Base-by-base conservation (phyloP, 192 early-diverging fungal species). In the Linnemannia elongata region DNA sequence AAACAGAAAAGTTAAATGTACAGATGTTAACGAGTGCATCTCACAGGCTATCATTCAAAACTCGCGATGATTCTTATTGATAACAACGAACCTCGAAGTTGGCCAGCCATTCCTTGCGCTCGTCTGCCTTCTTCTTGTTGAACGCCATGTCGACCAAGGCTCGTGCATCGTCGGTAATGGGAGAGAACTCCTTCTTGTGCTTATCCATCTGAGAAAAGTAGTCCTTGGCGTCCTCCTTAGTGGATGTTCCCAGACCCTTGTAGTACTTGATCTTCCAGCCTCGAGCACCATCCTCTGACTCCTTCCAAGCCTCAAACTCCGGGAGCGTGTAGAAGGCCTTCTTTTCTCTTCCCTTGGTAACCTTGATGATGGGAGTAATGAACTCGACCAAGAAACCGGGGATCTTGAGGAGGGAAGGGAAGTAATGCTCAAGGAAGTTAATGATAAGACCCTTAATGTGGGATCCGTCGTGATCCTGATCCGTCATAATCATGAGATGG, bases 391-490 rank as follows among this genome's bases (percentile, higher is more conserved):
- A 79, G 88, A 99, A 99, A 0, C 96, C 97, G 13, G 96, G 94
- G 42, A 98, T 93, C 82, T 96, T 94, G 76, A 99, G 89, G 57
- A 99, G 90, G 3, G 94, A 95, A 13, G 98, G 98, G 87, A 95
- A 99, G 89, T 96, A 95, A 69, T 96, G 94, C 89, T 99, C 98
- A 44, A 99, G 91, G 76, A 99, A 95, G 88, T 99, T 99, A 88
- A 99, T 95, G 30, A 99, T 93, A 9, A 99, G 92, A 30, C 98
- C 98, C 88, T 99, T 99, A 90, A 99, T 99, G 79, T 98, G 98
- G 33, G 96, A 97, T 38, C 97, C 97, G 80, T 98, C 97, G 74
- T 97, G 95, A 92, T 98, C 97, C 93, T 98, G 98, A 94, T 99
- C 98, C 6, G 98, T 96, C 98, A 99, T 99, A 74, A 99, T 97